Evolutionary conservation across 768 basidiomycete genomes (phyloP), one percentile per base, ranked within the genome.

Genomic region (Leucocoprinus sp.): DNA sequence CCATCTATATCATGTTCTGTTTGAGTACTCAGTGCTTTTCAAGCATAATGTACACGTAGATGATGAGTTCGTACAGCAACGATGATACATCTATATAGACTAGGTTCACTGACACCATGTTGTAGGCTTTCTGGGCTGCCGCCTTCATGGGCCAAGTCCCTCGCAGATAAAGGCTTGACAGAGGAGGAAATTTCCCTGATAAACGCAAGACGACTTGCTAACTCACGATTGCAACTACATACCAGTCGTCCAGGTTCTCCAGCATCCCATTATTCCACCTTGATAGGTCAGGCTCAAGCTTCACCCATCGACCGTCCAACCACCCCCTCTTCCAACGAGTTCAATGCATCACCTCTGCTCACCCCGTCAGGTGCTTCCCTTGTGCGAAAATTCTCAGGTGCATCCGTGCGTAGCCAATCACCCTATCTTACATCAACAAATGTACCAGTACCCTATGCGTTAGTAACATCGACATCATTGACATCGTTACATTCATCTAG

Each of bases 21-120:
- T 23, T 24, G 33, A 36, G 8, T 35, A 31, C 47, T 42, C 18
- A 37, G 19, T 14, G 34, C n/a, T 49, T 2, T 42, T 48, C 51
- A 85, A n/a, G 83, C 84, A 88, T 57, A 74, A 87, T 55, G 76
- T 87, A 26, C 84, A 88, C 55, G 84, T 87, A 22, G 82, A 87
- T 59, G 84, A 86, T 63, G 78, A 69, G 78, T 83, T 52, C 45
- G 74, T 69, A 3, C 39, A 35, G 27, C 38, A 34, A 26, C 35
- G 47, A n/a, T 21, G 50, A n/a, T 43, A 38, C 38, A 33, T 23
- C 22, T 41, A 36, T 33, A 21, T 27, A 11, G 11, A 27, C 15
- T 52, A 33, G 38, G 28, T 31, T 42, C 18, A 11, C 38, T 50
- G 19, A 42, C 41, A 42, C 27, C 37, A 34, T 17, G 42, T 34